These are phyloP conservation scores for Holtermanniella nyarrowii DNA, from an alignment of 768 basidiomycete species.

Conservation along the genomic window DNA sequence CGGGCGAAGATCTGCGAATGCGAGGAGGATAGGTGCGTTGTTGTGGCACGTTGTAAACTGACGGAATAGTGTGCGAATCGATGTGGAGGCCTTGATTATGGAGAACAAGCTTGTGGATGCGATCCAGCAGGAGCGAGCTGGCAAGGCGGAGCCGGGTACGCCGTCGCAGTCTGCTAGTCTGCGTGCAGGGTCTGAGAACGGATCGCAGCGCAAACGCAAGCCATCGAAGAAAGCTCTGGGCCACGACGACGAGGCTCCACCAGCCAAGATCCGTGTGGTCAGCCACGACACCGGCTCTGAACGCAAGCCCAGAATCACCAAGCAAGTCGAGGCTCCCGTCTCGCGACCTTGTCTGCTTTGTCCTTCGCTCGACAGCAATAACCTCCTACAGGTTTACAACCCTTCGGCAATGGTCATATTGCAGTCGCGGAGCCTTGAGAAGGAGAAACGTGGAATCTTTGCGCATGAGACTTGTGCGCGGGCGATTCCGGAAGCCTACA, in stretches of 20 bases:
- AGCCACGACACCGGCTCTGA: background rate
- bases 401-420: conserved; percentile 45
- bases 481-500: conserved; percentile 83
- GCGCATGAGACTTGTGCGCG: conserved; percentile 73
- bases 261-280: background rate
- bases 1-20: conserved; percentile 50
- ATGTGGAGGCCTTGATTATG: conserved; percentile 72
- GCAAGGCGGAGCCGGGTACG: conserved; percentile 10
- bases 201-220: background rate
- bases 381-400: conserved; percentile 22
- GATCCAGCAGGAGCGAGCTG: conserved; percentile 20
- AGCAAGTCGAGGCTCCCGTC: conserved; percentile 3
- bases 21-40: conserved; percentile 41
- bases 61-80: conserved; percentile 76
- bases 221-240: background rate
- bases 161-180: conserved; percentile 6
- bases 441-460: conserved; percentile 44
- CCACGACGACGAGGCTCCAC: background rate
- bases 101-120: conserved; percentile 43
- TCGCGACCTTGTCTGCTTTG: conserved; percentile 36
- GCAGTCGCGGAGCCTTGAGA: conserved; percentile 50
- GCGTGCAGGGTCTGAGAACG: background rate
- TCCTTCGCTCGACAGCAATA: conserved; percentile 13
- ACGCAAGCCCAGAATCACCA: conserved; percentile 1
- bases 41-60: conserved; percentile 23